phyloP scores from a whole-genome alignment of 164 flowering plant species.

The Hamamelis virginiana region DNA sequence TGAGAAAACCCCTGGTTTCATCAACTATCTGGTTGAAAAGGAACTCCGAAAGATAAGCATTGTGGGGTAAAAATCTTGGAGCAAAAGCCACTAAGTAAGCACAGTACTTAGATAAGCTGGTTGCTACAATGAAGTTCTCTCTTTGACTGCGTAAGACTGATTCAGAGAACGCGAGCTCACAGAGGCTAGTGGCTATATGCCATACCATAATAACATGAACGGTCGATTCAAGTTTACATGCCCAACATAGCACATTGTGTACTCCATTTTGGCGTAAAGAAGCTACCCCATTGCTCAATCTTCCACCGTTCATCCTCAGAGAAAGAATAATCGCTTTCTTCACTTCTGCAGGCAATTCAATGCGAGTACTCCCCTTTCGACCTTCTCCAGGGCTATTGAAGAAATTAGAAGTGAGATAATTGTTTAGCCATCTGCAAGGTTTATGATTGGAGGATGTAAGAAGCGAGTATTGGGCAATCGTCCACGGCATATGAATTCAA shows the following conservation, averaged over 20 bases:
- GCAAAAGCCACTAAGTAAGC: constrained; percentile 15
- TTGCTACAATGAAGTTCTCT: constrained; percentile 1
- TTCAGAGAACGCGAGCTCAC: not conserved
- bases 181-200: constrained; percentile 13
- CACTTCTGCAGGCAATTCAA: not conserved
- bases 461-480: constrained; percentile 5
- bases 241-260: not conserved
- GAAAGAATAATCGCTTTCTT: constrained; percentile 3
- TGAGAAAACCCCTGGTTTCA: not conserved
- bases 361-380: not conserved
- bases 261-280: not conserved
- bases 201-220: constrained; percentile 10
- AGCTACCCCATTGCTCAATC: not conserved
- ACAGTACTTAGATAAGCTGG: constrained; percentile 11
- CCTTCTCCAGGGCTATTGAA: not conserved
- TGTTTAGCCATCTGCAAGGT: not conserved
- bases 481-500: not conserved
- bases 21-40: not conserved
- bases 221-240: not conserved
- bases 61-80: constrained; percentile 3
- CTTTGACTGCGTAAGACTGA: too few relatives aligned
- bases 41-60: not conserved
- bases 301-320: not conserved
- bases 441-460: not conserved
- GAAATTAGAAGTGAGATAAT: not conserved